These are phyloP conservation scores for Solanum piurae DNA, from an alignment of 257 asterid genomes.

Conservation along the genomic window DNA sequence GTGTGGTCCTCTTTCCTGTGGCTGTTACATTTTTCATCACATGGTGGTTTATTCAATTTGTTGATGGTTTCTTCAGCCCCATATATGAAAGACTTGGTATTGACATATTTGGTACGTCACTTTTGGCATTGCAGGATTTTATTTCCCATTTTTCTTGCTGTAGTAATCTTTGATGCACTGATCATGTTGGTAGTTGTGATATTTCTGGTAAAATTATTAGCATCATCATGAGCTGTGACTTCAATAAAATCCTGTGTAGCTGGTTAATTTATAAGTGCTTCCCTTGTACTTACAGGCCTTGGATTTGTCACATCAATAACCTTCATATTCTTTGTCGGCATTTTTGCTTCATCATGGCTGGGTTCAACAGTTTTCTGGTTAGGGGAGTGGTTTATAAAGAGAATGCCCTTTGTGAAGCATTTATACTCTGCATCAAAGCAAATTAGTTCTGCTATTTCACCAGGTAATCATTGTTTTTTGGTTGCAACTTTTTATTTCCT, in stretches of 20 bases:
- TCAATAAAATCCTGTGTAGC: not conserved
- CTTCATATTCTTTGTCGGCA: constrained; percentile 70
- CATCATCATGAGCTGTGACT: not conserved
- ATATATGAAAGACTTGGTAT: constrained; percentile 84
- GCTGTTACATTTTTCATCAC: constrained; percentile 92
- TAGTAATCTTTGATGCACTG: not conserved
- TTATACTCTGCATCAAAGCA: constrained; percentile 85
- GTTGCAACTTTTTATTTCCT: not conserved
- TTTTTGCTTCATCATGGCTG: constrained; percentile 92
- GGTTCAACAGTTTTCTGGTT: constrained; percentile 85
- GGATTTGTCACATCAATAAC: constrained; percentile 77
- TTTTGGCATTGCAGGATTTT: not conserved
- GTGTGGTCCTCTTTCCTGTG: constrained; percentile 91
- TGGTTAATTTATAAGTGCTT: not conserved
- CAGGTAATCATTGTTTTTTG: constrained; percentile 37
- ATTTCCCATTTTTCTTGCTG: not conserved
- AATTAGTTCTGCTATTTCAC: constrained; percentile 85
- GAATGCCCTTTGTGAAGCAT: constrained; percentile 85
- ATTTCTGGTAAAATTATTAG: not conserved
- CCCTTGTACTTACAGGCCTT: constrained; percentile 55
- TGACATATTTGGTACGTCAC: constrained; percentile 73
- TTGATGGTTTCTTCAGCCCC: constrained; percentile 98
- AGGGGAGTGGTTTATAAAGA: constrained; percentile 85
- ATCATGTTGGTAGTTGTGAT: not conserved
- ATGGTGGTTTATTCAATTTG: constrained; percentile 97